Percentiles rank a stretch among this genome's conserved stretches.
Evolutionary conservation across 129 eudicot species (phyloP).

Genomic region (Chrysanthemum makinoi): DNA sequence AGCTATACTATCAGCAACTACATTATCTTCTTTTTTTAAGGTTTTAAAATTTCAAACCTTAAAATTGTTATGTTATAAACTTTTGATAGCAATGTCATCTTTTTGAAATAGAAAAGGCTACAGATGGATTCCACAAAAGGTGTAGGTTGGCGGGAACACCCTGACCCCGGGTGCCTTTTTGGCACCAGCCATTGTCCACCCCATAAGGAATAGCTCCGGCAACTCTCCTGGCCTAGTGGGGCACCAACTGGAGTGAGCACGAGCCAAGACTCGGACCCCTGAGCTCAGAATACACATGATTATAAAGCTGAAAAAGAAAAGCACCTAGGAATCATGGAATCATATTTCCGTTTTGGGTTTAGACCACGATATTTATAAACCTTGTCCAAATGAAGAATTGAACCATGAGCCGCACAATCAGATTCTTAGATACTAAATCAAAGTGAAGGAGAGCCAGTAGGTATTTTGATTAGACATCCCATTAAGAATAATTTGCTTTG

Average conservation of each 20-base stretch:
- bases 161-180: too few relatives aligned
- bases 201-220: too few relatives aligned
- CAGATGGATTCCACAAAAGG: too few relatives aligned
- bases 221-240: too few relatives aligned
- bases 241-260: too few relatives aligned
- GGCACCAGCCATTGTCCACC: too few relatives aligned
- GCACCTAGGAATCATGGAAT: slow-evolving; percentile 21
- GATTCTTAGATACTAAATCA: slow-evolving; percentile 14
- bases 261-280: too few relatives aligned
- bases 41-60: too few relatives aligned
- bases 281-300: not conserved
- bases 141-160: too few relatives aligned
- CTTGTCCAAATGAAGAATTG: not conserved
- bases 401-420: slow-evolving; percentile 12
- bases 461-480: slow-evolving; percentile 22
- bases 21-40: too few relatives aligned
- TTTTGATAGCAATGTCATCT: not conserved
- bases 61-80: not conserved
- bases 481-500: slow-evolving; percentile 16
- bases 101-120: not conserved
- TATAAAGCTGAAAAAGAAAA: not conserved
- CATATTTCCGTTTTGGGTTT: slow-evolving; percentile 9
- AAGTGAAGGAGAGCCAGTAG: slow-evolving; percentile 13
- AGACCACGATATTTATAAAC: slow-evolving; percentile 15
- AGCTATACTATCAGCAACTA: too few relatives aligned